A percentile compares a stretch with the other conserved stretches of the same genome.
phyloP scores from a whole-genome alignment of 2,329 filamentous ascomycete genomes.

The Verticillium dahliae region DNA sequence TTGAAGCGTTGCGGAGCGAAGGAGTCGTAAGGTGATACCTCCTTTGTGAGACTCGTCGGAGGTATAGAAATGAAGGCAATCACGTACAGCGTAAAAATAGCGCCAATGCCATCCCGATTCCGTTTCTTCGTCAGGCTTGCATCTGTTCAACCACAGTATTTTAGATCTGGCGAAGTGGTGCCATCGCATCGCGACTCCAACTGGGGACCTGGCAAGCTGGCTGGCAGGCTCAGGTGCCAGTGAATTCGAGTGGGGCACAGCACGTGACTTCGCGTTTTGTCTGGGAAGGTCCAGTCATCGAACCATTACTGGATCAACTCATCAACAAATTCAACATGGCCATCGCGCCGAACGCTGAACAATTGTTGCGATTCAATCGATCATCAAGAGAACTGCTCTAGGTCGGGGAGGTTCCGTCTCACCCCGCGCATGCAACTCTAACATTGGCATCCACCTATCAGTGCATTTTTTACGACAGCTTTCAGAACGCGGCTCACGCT shows the following conservation, averaged over 20 bases:
- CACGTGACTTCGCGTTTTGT: conserved; percentile 4
- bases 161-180: no score
- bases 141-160: no score
- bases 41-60: no score
- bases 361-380: neutral
- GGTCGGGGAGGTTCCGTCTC: no score
- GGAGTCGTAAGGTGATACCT: conserved; percentile 54
- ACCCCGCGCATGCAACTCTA: no score
- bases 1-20: conserved; percentile 54
- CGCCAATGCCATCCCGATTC: no score
- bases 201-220: neutral
- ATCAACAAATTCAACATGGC: neutral
- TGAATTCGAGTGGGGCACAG: neutral
- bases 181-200: no score
- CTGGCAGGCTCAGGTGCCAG: neutral
- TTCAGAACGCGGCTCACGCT: no score
- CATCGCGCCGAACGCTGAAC: neutral
- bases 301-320: neutral
- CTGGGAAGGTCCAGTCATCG: neutral
- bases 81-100: no score
- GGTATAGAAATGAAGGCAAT: no score
- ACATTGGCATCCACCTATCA: neutral
- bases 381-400: neutral
- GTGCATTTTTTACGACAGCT: neutral
- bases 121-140: no score